Evolutionary conservation across 768 basidiomycete genomes (phyloP).

Genomic region (Lactifluus rugatus): DNA sequence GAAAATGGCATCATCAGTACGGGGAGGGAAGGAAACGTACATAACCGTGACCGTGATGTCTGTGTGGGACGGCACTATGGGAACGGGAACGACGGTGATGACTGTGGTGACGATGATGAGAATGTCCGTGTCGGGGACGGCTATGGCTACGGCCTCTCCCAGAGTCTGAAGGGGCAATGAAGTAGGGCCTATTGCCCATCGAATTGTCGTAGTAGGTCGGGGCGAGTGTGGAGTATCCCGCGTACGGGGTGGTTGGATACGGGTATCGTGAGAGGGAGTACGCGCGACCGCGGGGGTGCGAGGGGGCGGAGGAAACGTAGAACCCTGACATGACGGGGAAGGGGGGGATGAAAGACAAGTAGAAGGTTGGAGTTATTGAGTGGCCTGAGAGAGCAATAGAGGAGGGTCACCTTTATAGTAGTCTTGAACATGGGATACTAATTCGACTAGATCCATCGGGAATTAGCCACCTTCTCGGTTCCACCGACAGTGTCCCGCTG

Average conservation of each 20-base stretch:
- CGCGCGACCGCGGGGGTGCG: conserved; percentile 18
- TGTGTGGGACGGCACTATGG: conserved; percentile 9
- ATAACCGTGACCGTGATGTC: conserved; percentile 9
- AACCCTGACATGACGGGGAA: conserved; percentile 18
- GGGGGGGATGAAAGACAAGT: not conserved
- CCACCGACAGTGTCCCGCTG: not conserved
- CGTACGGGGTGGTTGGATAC: conserved; percentile 21
- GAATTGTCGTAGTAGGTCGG: conserved; percentile 3
- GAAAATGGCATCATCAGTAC: too few species aligned
- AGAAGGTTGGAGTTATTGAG: conserved; percentile 2
- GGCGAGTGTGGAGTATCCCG: conserved; percentile 13
- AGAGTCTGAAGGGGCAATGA: conserved; percentile 17
- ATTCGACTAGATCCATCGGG: conserved; percentile 1
- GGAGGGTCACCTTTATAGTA: conserved; percentile 2
- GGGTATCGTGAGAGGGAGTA: conserved; percentile 21
- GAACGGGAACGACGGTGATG: conserved; percentile 17
- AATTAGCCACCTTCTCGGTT: not conserved
- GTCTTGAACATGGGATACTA: too few species aligned
- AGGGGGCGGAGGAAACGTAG: conserved; percentile 23
- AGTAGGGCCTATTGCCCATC: conserved; percentile 10
- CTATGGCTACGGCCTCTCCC: conserved; percentile 19
- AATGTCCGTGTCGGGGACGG: conserved; percentile 18
- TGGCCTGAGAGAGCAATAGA: not conserved
- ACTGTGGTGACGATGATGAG: conserved; percentile 5
- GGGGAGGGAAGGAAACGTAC: conserved; percentile 8